These are phyloP conservation scores for Thermomucor indicae-seudaticae DNA, from an alignment of 371 early-diverging fungal genomes.

Conservation along the genomic window DNA sequence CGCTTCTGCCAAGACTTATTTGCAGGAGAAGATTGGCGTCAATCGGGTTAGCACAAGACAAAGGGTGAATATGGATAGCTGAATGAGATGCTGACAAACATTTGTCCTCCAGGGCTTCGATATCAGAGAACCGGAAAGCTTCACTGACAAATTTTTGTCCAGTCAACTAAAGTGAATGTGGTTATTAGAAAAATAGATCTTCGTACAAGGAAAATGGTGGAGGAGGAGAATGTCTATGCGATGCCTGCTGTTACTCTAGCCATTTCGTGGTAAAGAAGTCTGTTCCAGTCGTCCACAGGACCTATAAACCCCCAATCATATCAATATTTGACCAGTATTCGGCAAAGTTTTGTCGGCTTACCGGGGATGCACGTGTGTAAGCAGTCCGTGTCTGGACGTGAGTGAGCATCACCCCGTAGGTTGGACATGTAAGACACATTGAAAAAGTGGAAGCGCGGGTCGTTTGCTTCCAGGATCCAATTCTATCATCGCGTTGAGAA, in stretches of 20 bases:
- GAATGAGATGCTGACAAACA: neutral
- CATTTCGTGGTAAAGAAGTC: slow-evolving; percentile 34
- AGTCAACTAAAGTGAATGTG: slow-evolving; percentile 13
- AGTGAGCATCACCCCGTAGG: slow-evolving; percentile 42
- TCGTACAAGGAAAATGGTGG: neutral
- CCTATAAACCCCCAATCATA: slow-evolving; percentile 6
- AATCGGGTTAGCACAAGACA: slow-evolving; percentile 35
- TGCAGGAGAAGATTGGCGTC: slow-evolving; percentile 50
- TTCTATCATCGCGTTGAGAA: slow-evolving; percentile 13
- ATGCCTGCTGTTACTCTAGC: slow-evolving; percentile 5
- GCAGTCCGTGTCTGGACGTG: slow-evolving; percentile 42
- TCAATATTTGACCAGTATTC: neutral
- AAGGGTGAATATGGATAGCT: neutral
- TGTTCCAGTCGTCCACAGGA: slow-evolving; percentile 47
- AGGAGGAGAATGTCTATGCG: neutral
- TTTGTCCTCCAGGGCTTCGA: slow-evolving; percentile 34
- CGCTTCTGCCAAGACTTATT: slow-evolving; percentile 61
- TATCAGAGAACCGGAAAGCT: slow-evolving; percentile 48
- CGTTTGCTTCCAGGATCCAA: slow-evolving; percentile 15
- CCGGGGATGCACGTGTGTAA: slow-evolving; percentile 45
- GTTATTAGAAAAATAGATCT: neutral
- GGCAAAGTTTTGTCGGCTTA: neutral
- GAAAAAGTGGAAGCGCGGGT: slow-evolving; percentile 27
- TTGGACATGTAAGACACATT: slow-evolving; percentile 30
- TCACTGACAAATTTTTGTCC: slow-evolving; percentile 52